Evolutionary conservation across 129 eudicot species (phyloP).

Genomic region (Mikania micrantha): DNA sequence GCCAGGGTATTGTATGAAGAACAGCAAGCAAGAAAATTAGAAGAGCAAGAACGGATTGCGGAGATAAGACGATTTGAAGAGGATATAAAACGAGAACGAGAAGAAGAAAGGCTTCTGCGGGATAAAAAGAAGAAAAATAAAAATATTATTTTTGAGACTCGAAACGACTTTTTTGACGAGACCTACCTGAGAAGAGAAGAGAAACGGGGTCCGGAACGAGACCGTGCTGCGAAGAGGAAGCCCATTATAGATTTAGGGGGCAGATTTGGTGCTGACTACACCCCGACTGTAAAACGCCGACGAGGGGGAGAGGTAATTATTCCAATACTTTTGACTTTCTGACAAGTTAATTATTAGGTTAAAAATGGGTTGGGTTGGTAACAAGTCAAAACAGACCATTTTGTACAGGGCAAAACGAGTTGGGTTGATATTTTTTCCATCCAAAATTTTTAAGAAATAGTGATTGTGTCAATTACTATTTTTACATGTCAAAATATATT

Average conservation of each 20-base stretch:
- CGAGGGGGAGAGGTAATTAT: constrained; percentile 89
- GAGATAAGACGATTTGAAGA: constrained; percentile 63
- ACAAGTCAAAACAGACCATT: background rate
- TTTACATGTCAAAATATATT: background rate
- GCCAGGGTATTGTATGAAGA: constrained; percentile 34
- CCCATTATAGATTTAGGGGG: constrained; percentile 42
- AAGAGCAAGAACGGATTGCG: constrained; percentile 61
- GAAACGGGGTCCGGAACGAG: constrained; percentile 53
- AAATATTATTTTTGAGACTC: constrained; percentile 39
- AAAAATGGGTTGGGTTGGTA: too few relatives aligned
- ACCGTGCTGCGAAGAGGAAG: constrained; percentile 45
- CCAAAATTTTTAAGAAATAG: background rate
- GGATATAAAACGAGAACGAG: constrained; percentile 66
- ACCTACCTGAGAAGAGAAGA: constrained; percentile 50
- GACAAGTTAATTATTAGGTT: background rate
- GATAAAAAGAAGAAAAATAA: constrained; percentile 74
- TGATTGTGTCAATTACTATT: background rate
- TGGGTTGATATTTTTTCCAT: background rate
- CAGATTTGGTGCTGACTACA: constrained; percentile 47
- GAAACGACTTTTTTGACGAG: constrained; percentile 59
- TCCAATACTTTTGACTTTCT: background rate
- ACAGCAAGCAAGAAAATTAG: constrained; percentile 34
- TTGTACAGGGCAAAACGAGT: background rate
- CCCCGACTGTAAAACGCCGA: constrained; percentile 65
- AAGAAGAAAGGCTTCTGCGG: constrained; percentile 56